Percentiles rank a stretch among this genome's conserved stretches.
Conservation (phyloP, 202 grass and related monocot genomes). For the Setaria italica region DNA sequence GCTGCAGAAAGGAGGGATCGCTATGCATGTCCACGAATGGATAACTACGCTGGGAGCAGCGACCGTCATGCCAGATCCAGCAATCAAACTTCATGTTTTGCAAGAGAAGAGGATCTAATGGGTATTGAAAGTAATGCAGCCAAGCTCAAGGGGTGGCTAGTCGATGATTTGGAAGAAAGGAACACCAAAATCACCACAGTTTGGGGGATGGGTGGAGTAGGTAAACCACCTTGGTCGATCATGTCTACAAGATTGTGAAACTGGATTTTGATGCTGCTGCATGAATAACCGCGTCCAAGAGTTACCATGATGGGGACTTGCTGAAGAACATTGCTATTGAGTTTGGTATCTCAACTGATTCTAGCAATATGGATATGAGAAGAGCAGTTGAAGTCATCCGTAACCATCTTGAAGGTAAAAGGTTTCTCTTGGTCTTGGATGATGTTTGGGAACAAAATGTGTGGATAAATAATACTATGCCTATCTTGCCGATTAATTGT, state of each 20-base stretch:
- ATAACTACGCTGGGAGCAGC: no score
- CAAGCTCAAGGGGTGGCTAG: neutral
- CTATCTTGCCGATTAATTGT: neutral
- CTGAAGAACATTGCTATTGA: conserved; percentile 7
- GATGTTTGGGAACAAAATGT: conserved; percentile 47
- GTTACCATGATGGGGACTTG: neutral
- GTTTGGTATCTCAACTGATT: neutral
- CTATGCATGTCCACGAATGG: neutral
- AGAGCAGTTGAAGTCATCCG: neutral
- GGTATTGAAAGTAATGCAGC: conserved; percentile 31
- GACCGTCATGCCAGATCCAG: no score
- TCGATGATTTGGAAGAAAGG: neutral
- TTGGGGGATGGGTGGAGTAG: conserved; percentile 43
- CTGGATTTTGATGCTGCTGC: neutral
- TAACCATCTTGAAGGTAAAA: conserved; percentile 6
- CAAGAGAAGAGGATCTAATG: conserved; percentile 45
- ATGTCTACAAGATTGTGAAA: conserved; percentile 38
- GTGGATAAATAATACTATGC: conserved; percentile 24
- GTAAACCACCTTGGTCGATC: conserved; percentile 25
- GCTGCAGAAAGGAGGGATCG: neutral
- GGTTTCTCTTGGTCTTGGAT: conserved; percentile 49
- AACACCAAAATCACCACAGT: neutral
- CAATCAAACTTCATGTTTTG: neutral
- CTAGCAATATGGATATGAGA: neutral
- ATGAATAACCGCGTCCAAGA: conserved; percentile 38